Percentiles rank a stretch among this genome's conserved stretches.
Conservation (phyloP, 176 grass and related monocot genomes). For the Secale cereale region DNA sequence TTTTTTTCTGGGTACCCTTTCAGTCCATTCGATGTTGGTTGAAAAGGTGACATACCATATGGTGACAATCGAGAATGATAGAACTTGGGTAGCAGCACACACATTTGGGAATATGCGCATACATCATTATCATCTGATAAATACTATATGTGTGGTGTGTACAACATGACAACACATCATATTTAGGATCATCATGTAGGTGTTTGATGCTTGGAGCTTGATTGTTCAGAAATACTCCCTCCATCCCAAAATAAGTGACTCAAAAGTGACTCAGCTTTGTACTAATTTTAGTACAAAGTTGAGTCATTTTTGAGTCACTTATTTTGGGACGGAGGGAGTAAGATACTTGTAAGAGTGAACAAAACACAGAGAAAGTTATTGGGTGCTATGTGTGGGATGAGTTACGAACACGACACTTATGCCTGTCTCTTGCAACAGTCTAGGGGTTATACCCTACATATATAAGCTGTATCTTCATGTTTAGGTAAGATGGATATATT, state of each 20-base stretch:
- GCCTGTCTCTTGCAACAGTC: neutral
- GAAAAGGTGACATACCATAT: neutral
- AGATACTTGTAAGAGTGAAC: neutral
- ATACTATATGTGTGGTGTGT: neutral
- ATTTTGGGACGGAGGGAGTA: too few relatives aligned
- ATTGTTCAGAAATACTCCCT: conserved; percentile 10
- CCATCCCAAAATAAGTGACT: too few relatives aligned
- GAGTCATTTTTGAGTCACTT: too few relatives aligned
- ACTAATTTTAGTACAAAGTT: too few relatives aligned
- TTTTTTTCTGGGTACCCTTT: neutral
- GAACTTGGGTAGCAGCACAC: neutral
- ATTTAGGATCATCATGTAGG: conserved; percentile 10
- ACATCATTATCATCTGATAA: neutral
- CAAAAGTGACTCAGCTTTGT: too few relatives aligned
- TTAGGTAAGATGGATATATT: conserved; percentile 1
- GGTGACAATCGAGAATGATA: neutral
- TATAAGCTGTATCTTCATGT: neutral
- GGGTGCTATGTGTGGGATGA: neutral
- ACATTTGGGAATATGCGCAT: neutral
- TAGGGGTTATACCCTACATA: neutral
- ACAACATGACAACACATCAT: neutral
- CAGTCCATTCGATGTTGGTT: neutral
- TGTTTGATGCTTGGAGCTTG: neutral
- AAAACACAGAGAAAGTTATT: neutral
- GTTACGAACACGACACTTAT: conserved; percentile 1